Evolutionary conservation across 352 stramenopile genomes (phyloP), one percentile per base, ranked within the genome.

Genomic region (Pythium angustatum): DNA sequence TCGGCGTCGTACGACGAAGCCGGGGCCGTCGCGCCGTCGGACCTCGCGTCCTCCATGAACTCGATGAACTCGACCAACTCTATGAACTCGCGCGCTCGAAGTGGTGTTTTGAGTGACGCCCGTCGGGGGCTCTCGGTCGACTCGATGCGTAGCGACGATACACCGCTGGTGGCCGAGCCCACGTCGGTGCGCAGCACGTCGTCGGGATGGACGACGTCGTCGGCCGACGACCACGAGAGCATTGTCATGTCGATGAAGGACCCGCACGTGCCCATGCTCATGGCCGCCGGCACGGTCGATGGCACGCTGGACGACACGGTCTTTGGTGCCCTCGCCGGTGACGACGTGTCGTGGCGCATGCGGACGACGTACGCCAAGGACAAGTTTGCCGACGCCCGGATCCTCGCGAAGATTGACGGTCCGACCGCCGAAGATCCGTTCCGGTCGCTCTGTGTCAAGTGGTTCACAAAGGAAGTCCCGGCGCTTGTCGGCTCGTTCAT

Each of bases 391-490:
- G 80, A 85, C 47, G 57, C 79, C 8, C 66, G 72, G 1, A 68
- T 88, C 19, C 51, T 86, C 28, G 75, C 76, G 5, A 76, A 58
- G 36, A 66, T 88, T 14, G 28, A 72, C 38, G 41, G 61, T 2
- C 73, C 79, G 15, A 76, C 62, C 3, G 27, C 34, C 1, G 38
- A 62, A 31, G 71, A 86, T 54, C 79, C 77, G 27, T 82, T 74
- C 62, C 71, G 66, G 17, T 88, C 80, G 57, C 58, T 85, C 10
- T 74, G 64, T 5, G 52, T 86, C 58, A 88, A 86, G 53, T 88
- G 79, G 79, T 81, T 85, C 61, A 76, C 73, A 0, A 82, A 81
- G 52, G 77, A 86, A 44, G 56, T 77, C 11, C 71, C 79, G 17
- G 69, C 52, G 8, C 41, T 79, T 24, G 50, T 85, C 4, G 71